phyloP scores from a whole-genome alignment of 441 rosid species.

The Erodium chrysanthum region DNA sequence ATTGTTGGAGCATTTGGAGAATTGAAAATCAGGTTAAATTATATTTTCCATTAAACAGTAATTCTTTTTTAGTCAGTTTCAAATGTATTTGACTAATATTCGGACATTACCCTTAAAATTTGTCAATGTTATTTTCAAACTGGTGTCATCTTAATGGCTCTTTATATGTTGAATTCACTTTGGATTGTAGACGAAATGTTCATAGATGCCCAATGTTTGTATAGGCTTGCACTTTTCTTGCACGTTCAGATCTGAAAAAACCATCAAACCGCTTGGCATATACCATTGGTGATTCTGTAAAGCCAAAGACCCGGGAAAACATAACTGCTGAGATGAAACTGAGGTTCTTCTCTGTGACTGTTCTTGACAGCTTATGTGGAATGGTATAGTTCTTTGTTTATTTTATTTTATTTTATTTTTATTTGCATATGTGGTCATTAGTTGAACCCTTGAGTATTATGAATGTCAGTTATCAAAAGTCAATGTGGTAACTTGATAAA shows the following conservation, averaged over 20 bases:
- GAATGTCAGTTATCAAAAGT: background rate
- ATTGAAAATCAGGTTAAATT: constrained; percentile 86
- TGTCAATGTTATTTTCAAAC: background rate
- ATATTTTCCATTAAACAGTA: background rate
- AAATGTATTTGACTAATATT: background rate
- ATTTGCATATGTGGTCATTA: background rate
- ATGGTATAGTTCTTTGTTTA: constrained; percentile 43
- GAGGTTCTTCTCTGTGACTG: constrained; percentile 72
- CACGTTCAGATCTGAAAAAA: constrained; percentile 75
- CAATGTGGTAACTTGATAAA: constrained; percentile 8
- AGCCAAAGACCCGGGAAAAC: constrained; percentile 84
- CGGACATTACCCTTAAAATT: background rate
- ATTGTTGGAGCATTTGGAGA: constrained; percentile 97
- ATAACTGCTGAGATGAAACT: constrained; percentile 79
- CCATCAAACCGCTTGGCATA: constrained; percentile 79
- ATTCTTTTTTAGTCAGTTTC: constrained; percentile 9
- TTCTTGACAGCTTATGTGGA: constrained; percentile 86
- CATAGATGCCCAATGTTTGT: constrained; percentile 23
- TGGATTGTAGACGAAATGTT: background rate
- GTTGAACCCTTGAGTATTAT: background rate
- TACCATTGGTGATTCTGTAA: constrained; percentile 74
- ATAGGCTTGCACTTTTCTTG: constrained; percentile 97
- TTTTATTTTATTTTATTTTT: background rate
- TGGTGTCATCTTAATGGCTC: background rate
- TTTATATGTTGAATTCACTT: background rate